These are phyloP conservation scores for Candida michaelii DNA, from an alignment of 805 yeast genomes.

Conservation along the genomic window DNA sequence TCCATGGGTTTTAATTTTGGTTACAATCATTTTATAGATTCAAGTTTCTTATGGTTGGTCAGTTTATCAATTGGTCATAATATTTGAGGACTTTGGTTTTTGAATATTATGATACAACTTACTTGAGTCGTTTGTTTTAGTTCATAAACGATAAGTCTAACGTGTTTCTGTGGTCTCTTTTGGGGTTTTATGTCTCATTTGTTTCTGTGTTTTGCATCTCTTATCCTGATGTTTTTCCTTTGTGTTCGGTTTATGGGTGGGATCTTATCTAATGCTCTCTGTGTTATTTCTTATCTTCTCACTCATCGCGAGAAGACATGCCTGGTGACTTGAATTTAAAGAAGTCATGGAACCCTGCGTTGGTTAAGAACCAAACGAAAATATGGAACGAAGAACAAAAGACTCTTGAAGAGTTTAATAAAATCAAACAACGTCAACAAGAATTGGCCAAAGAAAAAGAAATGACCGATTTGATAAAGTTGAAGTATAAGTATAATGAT, in stretches of 20 bases:
- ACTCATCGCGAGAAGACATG: constrained; percentile 21
- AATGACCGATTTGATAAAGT: constrained; percentile 50
- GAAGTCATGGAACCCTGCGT: constrained; percentile 96
- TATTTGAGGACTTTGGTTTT: background rate
- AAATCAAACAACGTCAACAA: constrained; percentile 58
- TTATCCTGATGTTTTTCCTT: background rate
- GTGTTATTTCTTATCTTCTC: background rate
- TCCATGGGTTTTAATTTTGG: constrained; percentile 83
- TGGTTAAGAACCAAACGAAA: constrained; percentile 78
- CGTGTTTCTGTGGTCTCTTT: background rate
- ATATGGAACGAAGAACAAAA: constrained; percentile 84
- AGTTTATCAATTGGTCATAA: constrained; percentile 1
- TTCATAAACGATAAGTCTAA: background rate
- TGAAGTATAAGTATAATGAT: constrained; percentile 39
- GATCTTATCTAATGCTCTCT: too few relatives aligned
- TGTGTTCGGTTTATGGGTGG: too few relatives aligned
- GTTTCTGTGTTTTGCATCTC: too few relatives aligned
- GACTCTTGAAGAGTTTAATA: constrained; percentile 65
- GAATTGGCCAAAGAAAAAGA: constrained; percentile 67
- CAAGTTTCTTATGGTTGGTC: background rate
- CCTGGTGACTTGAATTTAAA: constrained; percentile 85
- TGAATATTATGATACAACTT: background rate
- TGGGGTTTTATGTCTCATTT: too few relatives aligned
- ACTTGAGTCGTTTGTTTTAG: constrained; percentile 2
- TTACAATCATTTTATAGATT: background rate